phyloP scores from a whole-genome alignment of 2,329 filamentous ascomycete species.

The Fusarium abutilonis region DNA sequence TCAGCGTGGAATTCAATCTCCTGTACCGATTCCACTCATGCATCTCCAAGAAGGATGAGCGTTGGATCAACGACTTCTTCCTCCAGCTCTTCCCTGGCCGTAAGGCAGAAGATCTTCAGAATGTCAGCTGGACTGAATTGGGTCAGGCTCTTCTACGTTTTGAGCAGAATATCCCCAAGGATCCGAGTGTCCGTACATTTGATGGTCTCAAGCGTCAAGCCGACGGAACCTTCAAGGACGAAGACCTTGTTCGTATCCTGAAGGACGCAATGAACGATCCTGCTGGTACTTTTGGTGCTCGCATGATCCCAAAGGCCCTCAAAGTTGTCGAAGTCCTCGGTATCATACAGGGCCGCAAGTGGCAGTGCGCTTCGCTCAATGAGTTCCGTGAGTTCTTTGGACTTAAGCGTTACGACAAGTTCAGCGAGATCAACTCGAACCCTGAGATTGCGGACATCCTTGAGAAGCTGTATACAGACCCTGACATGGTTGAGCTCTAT shows the following conservation, averaged over 20 bases:
- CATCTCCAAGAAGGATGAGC: constrained; percentile 68
- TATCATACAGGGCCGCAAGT: constrained; percentile 69
- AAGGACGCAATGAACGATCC: constrained; percentile 68
- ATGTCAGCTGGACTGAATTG: constrained; percentile 39
- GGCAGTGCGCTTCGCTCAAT: constrained; percentile 70
- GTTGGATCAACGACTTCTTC: constrained; percentile 68
- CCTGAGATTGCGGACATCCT: constrained; percentile 64
- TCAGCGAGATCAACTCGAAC: constrained; percentile 68
- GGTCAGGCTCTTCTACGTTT: constrained; percentile 34
- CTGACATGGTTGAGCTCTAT: constrained; percentile 75
- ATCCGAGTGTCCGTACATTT: constrained; percentile 60
- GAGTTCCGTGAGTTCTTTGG: constrained; percentile 73
- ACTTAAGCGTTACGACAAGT: constrained; percentile 64
- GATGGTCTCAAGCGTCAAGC: constrained; percentile 57
- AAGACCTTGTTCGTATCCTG: constrained; percentile 66
- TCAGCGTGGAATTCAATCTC: constrained; percentile 74
- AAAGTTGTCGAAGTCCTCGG: constrained; percentile 70
- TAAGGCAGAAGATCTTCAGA: constrained; percentile 54
- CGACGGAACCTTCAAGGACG: constrained; percentile 65
- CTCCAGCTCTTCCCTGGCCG: constrained; percentile 41
- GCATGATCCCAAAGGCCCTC: constrained; percentile 67
- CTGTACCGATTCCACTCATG: constrained; percentile 73
- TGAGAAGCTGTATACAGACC: constrained; percentile 68
- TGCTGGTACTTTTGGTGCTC: constrained; percentile 67
- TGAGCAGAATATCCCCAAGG: constrained; percentile 41